Conservation (phyloP, 306 rosid genomes). For the Sechiopsis laciniata region DNA sequence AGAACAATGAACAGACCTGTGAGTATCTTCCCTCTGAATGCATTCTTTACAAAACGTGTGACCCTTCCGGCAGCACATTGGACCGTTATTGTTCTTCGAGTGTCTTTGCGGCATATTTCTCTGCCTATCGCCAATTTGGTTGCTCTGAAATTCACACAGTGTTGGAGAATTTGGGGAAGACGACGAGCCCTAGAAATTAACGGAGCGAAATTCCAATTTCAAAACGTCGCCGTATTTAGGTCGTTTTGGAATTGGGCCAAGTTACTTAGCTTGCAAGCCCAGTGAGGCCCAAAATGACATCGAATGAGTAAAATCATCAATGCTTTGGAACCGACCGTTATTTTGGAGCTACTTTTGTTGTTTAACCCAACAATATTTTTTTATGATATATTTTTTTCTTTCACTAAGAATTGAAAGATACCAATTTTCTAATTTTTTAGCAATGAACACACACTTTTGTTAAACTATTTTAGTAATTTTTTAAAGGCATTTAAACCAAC, state of each 20-base stretch:
- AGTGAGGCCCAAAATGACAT: not conserved
- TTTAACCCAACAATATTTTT: not conserved
- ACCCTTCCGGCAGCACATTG: slow-evolving; percentile 78
- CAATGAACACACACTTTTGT: too few species aligned
- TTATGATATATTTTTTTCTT: too few species aligned
- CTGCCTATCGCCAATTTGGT: slow-evolving; percentile 1
- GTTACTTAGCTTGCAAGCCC: not conserved
- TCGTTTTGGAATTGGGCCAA: not conserved
- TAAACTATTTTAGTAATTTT: too few species aligned
- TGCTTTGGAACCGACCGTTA: not conserved
- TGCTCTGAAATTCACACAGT: not conserved
- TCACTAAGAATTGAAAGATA: too few species aligned
- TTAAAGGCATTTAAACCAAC: too few species aligned
- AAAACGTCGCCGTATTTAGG: not conserved
- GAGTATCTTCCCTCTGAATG: slow-evolving; percentile 93
- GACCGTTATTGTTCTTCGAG: slow-evolving; percentile 96
- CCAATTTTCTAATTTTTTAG: too few species aligned
- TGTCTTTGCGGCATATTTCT: slow-evolving; percentile 86
- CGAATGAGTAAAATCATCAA: not conserved
- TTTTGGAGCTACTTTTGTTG: not conserved
- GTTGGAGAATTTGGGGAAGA: slow-evolving; percentile 7
- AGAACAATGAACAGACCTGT: slow-evolving; percentile 39
- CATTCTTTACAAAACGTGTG: slow-evolving; percentile 92
- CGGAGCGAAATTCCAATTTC: not conserved
- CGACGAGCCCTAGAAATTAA: slow-evolving; percentile 14